phyloP scores from a whole-genome alignment of 2,329 filamentous ascomycete genomes.

The Stachybotrys chlorohalonatus region DNA sequence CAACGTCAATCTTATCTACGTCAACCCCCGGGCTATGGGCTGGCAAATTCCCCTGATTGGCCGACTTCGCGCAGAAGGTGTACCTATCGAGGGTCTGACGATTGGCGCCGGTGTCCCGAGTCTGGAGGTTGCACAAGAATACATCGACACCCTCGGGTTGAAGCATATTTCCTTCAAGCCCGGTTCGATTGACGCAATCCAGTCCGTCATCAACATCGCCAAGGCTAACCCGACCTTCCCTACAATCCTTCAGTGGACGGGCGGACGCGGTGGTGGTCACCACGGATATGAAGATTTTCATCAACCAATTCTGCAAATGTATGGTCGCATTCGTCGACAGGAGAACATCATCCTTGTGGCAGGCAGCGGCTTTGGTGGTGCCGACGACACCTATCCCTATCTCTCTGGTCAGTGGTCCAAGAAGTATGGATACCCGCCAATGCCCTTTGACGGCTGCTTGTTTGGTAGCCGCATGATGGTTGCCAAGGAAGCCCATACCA shows the following conservation, averaged over 20 bases:
- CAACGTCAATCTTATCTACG: constrained; percentile 83
- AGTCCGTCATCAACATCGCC: constrained; percentile 84
- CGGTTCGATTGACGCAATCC: constrained; percentile 79
- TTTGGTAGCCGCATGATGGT: constrained; percentile 95
- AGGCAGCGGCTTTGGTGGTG: constrained; percentile 83
- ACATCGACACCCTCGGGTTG: constrained; percentile 84
- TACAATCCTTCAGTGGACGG: constrained; percentile 91
- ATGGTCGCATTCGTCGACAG: constrained; percentile 74
- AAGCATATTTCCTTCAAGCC: constrained; percentile 96
- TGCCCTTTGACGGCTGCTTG: constrained; percentile 89
- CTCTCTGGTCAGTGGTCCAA: constrained; percentile 83
- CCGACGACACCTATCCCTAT: constrained; percentile 88
- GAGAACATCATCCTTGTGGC: constrained; percentile 84
- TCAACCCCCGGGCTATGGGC: constrained; percentile 78
- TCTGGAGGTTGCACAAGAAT: constrained; percentile 85
- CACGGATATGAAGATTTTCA: constrained; percentile 96
- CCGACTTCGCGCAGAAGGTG: constrained; percentile 71
- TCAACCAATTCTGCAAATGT: constrained; percentile 84
- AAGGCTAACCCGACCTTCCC: constrained; percentile 91
- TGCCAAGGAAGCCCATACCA: constrained; percentile 84
- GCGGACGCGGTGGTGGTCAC: constrained; percentile 85
- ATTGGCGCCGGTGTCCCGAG: constrained; percentile 92
- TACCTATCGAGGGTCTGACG: constrained; percentile 84
- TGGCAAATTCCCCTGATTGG: constrained; percentile 87
- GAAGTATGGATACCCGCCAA: constrained; percentile 77